Evolutionary conservation across 371 early-diverging fungal species (phyloP), one percentile per base, ranked within the genome.

Genomic region (Blakeslea trispora): DNA sequence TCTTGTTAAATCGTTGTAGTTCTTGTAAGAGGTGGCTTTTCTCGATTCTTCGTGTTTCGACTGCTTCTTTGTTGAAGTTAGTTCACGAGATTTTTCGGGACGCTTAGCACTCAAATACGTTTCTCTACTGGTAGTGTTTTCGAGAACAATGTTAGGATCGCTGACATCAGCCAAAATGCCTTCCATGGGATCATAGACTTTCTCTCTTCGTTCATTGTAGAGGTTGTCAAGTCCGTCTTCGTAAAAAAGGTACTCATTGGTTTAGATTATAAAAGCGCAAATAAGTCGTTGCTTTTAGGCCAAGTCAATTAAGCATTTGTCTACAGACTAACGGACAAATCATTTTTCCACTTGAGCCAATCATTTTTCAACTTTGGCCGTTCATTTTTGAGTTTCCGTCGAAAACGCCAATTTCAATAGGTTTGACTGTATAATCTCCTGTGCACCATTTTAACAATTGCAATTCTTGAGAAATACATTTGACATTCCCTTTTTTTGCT

Each of bases 51-150:
- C 32, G 46, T 35, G 19, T 24, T 46, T 55, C 47, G 42, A 57
- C 50, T 50, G 50, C 50, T 57, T 57, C 50, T 19, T 57, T 50
- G 44, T 45, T 53, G 45, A 53, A 18, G 42, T 34, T 18, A 35
- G 43, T 50, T 50, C 57, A 50, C 21, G 19, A 22, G 43, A 22
- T 43, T 57, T 50, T 57, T 50, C 35, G 57, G 57, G 57, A 44
- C 50, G 50, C 50, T 57, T 57, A 50, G 50, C 50, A 45, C 57
- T 49, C 57, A 57, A 57, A 49, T 57, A 57, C 42, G 41, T 50
- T 57, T 57, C 43, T 57, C 57, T 42, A 50, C 50, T 50, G 50
- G 35, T 57, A 34, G 45, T 57, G 50, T 43, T 57, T 50, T 49
- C 50, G 43, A 57, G 50, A 57, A 50, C 57, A 34, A 57, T 57